Conservation (phyloP, 345 rosid species). For the Populus simonii region DNA sequence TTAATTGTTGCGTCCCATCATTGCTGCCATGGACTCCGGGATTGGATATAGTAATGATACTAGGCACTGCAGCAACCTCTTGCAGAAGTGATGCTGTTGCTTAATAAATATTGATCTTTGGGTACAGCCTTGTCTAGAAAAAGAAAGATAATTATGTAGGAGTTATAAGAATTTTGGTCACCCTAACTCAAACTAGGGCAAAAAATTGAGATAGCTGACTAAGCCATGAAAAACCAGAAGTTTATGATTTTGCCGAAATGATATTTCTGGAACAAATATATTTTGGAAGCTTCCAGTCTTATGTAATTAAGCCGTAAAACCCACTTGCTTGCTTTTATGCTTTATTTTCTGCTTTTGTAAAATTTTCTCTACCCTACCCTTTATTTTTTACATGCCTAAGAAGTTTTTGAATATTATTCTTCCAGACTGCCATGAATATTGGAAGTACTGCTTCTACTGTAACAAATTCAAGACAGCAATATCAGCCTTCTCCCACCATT, state of each 20-base stretch:
- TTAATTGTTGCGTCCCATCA: no score
- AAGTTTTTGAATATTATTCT: neutral
- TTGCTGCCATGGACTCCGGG: no score
- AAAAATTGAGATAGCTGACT: no score
- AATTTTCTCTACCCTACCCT: neutral
- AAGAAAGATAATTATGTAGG: neutral
- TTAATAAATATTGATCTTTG: neutral
- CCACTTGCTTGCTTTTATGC: neutral
- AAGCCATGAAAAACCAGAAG: no score
- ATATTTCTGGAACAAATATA: no score
- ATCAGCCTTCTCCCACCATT: conserved; percentile 33
- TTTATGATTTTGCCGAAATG: no score
- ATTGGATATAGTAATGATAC: no score
- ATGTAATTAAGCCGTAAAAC: neutral
- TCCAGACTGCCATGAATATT: conserved; percentile 41
- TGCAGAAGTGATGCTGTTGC: neutral
- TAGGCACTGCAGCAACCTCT: neutral
- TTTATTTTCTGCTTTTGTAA: neutral
- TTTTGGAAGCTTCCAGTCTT: no score
- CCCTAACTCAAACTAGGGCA: no score
- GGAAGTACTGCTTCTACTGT: conserved; percentile 39
- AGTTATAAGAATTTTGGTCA: neutral
- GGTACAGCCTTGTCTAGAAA: neutral
- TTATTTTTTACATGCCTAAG: neutral
- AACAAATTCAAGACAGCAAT: conserved; percentile 34